Percentiles rank a stretch among this genome's conserved stretches.
Conservation (phyloP, 768 basidiomycete genomes). For the Suillus weaverae region DNA sequence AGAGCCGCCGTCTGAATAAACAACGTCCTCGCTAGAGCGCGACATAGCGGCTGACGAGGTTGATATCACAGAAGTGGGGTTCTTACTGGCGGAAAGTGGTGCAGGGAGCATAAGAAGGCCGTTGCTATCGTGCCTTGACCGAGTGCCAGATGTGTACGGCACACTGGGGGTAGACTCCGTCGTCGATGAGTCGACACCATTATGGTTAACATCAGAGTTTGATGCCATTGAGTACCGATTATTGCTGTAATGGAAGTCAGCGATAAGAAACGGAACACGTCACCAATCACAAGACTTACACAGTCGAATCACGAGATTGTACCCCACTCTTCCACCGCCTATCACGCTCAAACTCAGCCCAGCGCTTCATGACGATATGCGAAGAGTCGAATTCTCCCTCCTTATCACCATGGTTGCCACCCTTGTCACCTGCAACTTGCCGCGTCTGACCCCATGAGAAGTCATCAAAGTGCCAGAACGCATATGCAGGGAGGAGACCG, state of each 20-base stretch:
- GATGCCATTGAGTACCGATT: conserved; percentile 75
- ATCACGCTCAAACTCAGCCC: conserved; percentile 98
- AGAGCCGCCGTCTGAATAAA: conserved; percentile 35
- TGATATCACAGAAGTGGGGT: conserved; percentile 43
- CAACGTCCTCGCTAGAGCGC: conserved; percentile 45
- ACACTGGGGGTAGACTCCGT: conserved; percentile 49
- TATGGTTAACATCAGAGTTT: conserved; percentile 70
- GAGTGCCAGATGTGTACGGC: conserved; percentile 37
- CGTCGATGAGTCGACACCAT: conserved; percentile 58
- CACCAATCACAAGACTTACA: conserved; percentile 44
- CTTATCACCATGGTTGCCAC: conserved; percentile 81
- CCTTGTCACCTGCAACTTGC: conserved; percentile 72
- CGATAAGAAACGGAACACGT: conserved; percentile 23
- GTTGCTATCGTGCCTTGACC: conserved; percentile 68
- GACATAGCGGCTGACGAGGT: conserved; percentile 43
- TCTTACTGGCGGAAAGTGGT: conserved; percentile 63
- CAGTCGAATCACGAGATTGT: conserved; percentile 77
- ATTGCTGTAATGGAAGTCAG: conserved; percentile 37
- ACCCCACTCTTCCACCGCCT: conserved; percentile 88
- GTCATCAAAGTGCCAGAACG: conserved; percentile 99
- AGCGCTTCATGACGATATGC: conserved; percentile 98
- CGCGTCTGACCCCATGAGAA: conserved; percentile 98
- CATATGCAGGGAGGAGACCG: conserved; percentile 90
- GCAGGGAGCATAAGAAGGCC: conserved; percentile 74
- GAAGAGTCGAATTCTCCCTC: conserved; percentile 96